These are phyloP conservation scores for Torulaspora globosa DNA, from an alignment of 1,139 yeast species.

Conservation along the genomic window DNA sequence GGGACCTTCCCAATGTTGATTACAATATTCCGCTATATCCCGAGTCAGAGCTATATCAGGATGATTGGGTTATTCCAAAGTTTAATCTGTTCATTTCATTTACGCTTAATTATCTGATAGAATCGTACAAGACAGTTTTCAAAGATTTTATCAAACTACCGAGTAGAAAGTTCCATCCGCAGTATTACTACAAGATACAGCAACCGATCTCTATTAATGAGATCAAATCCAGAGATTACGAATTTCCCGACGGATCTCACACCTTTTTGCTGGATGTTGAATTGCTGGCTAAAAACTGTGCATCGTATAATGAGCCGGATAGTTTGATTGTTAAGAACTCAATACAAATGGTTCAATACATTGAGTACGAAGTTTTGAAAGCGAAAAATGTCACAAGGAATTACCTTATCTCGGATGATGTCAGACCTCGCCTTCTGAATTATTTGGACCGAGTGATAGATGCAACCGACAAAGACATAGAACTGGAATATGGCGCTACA, in stretches of 20 bases:
- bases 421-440: slow-evolving; percentile 26
- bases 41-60: slow-evolving; percentile 31
- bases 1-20: slow-evolving; percentile 26
- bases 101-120: slow-evolving; percentile 34
- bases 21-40: slow-evolving; percentile 32
- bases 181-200: slow-evolving; percentile 63
- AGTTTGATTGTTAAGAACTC: slow-evolving; percentile 63
- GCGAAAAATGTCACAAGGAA: slow-evolving; percentile 36
- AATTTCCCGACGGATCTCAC: slow-evolving; percentile 36
- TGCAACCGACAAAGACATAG: slow-evolving; percentile 40
- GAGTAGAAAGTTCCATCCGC: slow-evolving; percentile 71
- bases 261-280: slow-evolving; percentile 52
- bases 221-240: slow-evolving; percentile 47
- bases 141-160: slow-evolving; percentile 67
- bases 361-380: slow-evolving; percentile 34
- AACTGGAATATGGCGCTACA: slow-evolving; percentile 22
- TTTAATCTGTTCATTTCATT: slow-evolving; percentile 34
- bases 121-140: slow-evolving; percentile 40
- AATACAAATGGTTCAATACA: slow-evolving; percentile 34
- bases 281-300: slow-evolving; percentile 56
- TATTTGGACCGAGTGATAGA: slow-evolving; percentile 42
- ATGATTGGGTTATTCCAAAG: slow-evolving; percentile 35
- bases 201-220: slow-evolving; percentile 69
- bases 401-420: slow-evolving; percentile 31
- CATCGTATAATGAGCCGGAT: slow-evolving; percentile 55